Percentiles rank a stretch among this genome's conserved stretches.
Conservation (phyloP, 225 moss, liverwort and hornwort genomes). For the Sphagnum tenellum region DNA sequence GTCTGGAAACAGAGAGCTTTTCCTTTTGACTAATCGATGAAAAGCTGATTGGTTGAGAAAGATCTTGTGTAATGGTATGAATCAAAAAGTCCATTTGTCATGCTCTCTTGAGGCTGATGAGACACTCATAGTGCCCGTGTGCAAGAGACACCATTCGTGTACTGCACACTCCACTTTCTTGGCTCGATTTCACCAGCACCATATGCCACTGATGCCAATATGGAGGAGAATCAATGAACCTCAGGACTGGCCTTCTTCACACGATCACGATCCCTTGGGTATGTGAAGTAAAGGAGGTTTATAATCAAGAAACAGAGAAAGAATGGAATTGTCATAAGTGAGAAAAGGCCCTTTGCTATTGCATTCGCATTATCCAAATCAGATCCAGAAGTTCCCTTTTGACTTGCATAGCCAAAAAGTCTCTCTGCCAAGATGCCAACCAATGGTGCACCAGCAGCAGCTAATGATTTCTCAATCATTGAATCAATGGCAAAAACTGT, state of each 20-base stretch:
- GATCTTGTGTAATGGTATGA: too few relatives aligned
- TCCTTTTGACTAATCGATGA: too few relatives aligned
- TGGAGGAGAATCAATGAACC: too few relatives aligned
- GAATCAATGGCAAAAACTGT: conserved; percentile 62
- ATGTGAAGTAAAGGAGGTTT: conserved; percentile 40
- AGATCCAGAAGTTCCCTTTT: conserved; percentile 11
- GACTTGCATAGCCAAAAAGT: conserved; percentile 33
- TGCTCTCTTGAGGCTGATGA: too few relatives aligned
- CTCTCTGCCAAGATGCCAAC: conserved; percentile 50
- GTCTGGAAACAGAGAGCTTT: too few relatives aligned
- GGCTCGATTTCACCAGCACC: too few relatives aligned
- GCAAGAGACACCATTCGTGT: too few relatives aligned
- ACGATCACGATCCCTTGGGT: conserved; percentile 50
- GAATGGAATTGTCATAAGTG: conserved; percentile 37
- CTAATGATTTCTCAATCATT: conserved; percentile 53
- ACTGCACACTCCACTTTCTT: too few relatives aligned
- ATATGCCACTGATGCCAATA: too few relatives aligned
- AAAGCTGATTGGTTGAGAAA: too few relatives aligned
- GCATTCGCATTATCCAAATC: conserved; percentile 51
- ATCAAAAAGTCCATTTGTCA: too few relatives aligned
- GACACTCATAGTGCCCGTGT: too few relatives aligned
- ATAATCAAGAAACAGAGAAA: conserved; percentile 32
- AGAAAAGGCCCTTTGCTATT: conserved; percentile 38
- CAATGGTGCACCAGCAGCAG: conserved; percentile 53
- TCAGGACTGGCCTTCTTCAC: conserved; percentile 10